Percentiles rank a stretch among this genome's conserved stretches.
These are phyloP conservation scores for Plasmopara viticola DNA, from an alignment of 352 stramenopile genomes.

Conservation along the genomic window DNA sequence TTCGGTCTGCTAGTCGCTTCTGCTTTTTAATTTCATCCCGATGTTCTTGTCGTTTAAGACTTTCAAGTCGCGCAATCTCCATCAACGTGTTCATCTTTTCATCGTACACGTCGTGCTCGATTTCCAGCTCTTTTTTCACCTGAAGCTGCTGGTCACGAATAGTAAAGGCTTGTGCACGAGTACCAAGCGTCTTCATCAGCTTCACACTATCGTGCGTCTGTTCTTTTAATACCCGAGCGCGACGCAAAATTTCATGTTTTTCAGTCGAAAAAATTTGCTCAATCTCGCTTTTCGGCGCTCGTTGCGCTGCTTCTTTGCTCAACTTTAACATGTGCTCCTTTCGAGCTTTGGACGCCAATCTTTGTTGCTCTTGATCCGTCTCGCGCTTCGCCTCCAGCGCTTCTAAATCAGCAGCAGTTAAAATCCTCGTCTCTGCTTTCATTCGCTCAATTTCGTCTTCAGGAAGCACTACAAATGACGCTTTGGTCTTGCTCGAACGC, in stretches of 20 bases:
- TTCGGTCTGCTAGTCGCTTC: constrained; percentile 72
- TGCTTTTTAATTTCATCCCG: constrained; percentile 86
- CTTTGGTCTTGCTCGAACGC: constrained; percentile 10
- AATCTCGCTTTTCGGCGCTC: constrained; percentile 71
- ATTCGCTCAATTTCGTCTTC: constrained; percentile 50
- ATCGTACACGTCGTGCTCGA: constrained; percentile 87
- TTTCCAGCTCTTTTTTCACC: constrained; percentile 53
- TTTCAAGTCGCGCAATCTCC: constrained; percentile 91
- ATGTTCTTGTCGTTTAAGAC: constrained; percentile 86
- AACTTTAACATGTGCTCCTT: constrained; percentile 78
- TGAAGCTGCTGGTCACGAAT: constrained; percentile 91
- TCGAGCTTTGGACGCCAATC: constrained; percentile 56
- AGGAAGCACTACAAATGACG: constrained; percentile 22
- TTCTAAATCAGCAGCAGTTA: constrained; percentile 46
- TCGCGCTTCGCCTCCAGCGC: constrained; percentile 50
- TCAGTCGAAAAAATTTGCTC: constrained; percentile 69
- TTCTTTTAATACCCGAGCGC: constrained; percentile 55
- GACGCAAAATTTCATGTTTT: constrained; percentile 52
- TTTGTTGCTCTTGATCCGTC: constrained; percentile 44
- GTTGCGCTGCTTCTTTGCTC: constrained; percentile 49
- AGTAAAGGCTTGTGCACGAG: constrained; percentile 89
- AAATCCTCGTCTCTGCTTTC: constrained; percentile 63
- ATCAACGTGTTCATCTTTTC: constrained; percentile 92
- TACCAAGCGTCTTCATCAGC: constrained; percentile 89
- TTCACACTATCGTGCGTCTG: constrained; percentile 90